Evolutionary conservation across 306 rosid genomes (phyloP), one percentile per base, ranked within the genome.

Genomic region (Malus sylvestris): DNA sequence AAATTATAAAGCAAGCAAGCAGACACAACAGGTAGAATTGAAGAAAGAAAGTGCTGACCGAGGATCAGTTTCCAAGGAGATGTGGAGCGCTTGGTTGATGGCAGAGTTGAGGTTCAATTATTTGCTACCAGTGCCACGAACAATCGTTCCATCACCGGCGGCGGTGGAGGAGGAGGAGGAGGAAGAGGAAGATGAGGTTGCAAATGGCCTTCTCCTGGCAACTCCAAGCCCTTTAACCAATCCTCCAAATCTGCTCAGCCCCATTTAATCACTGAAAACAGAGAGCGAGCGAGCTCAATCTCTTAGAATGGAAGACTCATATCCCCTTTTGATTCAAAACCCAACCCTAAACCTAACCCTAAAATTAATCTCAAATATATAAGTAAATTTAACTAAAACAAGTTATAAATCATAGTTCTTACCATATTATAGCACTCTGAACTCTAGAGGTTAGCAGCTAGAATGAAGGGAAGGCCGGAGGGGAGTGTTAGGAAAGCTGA

Each of bases 31-130:
- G 25, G 11, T 6, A 23, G 18, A 18, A 42, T 4, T 8, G 4
- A 29, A 35, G 11, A 61, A n/a, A 5, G 30, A 68, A 33, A 25
- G 70, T 38, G 82, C 85, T 2, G 10, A 93, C 98, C 97, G 96
- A 3, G 96, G 90, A 84, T 95, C 97, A 79, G 91, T 27, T 70
- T 92, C 99, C 83, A 95, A 82, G 45, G 99, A 97, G 83, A 87
- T 89, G 73, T 95, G 92, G 42, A 95, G 97, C 58, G 97, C 97
- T 83, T 95, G 97, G 83, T 95, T 95, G 84, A 95, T 84, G 35
- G 99, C 99, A 60, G 99, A 91, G 86, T 86, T 92, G 53, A 95
- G 96, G 87, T 95, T 95, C 80, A 87, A 46, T 18, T 96, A 88
- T 71, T 89, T 90, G 49, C 70, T 90, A 27, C 70, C 70, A 20